Base-by-base conservation (phyloP, 202 grass and related monocot genomes). In the Cymbopogon flexuosus region DNA sequence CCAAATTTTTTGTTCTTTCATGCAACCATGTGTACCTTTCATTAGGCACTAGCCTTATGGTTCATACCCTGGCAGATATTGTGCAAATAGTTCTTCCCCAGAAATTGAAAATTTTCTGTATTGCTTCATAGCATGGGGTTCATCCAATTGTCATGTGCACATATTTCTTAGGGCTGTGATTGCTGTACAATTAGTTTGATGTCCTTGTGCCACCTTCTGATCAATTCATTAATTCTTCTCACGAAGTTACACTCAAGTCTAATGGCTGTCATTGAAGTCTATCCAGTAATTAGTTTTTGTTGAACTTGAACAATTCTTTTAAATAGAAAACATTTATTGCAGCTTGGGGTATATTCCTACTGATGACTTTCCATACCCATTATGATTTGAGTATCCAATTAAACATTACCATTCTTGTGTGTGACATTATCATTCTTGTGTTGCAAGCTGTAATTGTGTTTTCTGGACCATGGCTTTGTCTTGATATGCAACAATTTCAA, bases 1-100 rank as follows among this genome's bases (percentile, higher is more conserved):
- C 19, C 77, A 30, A 72, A 51, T 12, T 65, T 56, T 75, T 57
- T 39, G 14, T 73, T 78, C 57, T 71, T 76, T 65, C 39, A 71
- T 78, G 29, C 54, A 36, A 16, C 27, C 64, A 77, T 60, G 18
- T 5, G 12, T 3, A 22, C 4, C 31, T 40, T 70, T 47, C 5
- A n/a, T 75, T 59, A 59, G 51, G n/a, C n/a, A 22, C 72, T 39
- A 54, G 34, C 21, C 72, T 39, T 39, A 39, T 74, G 31, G n/a
- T 59, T 62, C 52, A 41, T 60, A 75, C 2, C 37, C 57, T 41
- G 12, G 35, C 40, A 16, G n/a, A 13, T 42, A 5, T 60, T 76
- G 34, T 62, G 12, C 37, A 30, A 30, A 15, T 76, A 22, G 36
- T 45, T 63, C 23, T 62, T 14, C 57, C 14, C 14, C 16, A 61